phyloP scores from a whole-genome alignment of 176 grass and related monocot genomes.

The Eleusine indica region DNA sequence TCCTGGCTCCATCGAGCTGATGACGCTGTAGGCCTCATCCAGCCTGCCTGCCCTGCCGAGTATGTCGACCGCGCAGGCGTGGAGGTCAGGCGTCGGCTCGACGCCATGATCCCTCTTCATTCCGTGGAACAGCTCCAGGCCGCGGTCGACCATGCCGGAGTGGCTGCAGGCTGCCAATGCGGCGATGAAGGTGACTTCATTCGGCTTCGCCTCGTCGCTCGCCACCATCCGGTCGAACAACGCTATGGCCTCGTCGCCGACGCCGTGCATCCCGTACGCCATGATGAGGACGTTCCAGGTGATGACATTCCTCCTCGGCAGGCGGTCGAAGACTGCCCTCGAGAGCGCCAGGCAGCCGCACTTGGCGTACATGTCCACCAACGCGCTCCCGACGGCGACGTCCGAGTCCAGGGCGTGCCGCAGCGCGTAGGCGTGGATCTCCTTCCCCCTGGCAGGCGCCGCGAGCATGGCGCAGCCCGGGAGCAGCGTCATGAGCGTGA shows the following conservation, averaged over 20 bases:
- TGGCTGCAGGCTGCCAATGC: conserved; percentile 89
- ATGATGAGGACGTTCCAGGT: conserved; percentile 99
- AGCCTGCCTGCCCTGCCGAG: conserved; percentile 78
- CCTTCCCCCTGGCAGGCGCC: conserved; percentile 76
- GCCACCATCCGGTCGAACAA: conserved; percentile 73
- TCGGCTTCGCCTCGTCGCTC: conserved; percentile 64
- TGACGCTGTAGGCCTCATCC: conserved; percentile 63
- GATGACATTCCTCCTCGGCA: conserved; percentile 73
- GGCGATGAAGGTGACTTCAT: conserved; percentile 82
- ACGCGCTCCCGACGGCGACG: conserved; percentile 75
- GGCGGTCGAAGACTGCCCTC: conserved; percentile 64
- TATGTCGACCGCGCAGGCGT: conserved; percentile 78
- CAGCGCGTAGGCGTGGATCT: conserved; percentile 79
- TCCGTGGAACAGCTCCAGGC: conserved; percentile 65
- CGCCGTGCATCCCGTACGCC: conserved; percentile 94
- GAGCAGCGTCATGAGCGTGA: conserved; percentile 87
- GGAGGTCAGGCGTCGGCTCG: conserved; percentile 60
- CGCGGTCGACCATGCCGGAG: conserved; percentile 70
- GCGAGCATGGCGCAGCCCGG: conserved; percentile 72
- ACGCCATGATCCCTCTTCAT: conserved; percentile 66
- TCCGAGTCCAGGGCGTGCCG: conserved; percentile 58
- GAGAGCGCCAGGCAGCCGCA: conserved; percentile 54
- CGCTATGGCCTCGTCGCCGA: conserved; percentile 58
- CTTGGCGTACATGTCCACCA: conserved; percentile 85
- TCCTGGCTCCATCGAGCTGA: conserved; percentile 50